Conservation (phyloP, 2,329 filamentous ascomycete species). For the Xylariales sp. region DNA sequence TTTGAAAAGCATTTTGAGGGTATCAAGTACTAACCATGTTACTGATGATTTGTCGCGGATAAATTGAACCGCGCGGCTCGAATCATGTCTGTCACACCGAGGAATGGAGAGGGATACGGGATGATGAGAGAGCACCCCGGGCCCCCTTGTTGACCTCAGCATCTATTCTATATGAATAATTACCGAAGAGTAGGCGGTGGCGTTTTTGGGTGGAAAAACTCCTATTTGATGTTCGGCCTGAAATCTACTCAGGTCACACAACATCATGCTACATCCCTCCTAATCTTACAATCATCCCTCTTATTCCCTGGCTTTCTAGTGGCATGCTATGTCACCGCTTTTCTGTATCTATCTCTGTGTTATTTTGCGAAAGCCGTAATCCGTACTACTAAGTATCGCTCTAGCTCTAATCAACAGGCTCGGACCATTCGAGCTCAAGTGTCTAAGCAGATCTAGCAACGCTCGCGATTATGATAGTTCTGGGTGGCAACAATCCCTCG, state of each 20-base stretch:
- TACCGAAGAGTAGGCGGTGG: constrained; percentile 1
- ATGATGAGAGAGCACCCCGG: background rate
- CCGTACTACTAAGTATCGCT: background rate
- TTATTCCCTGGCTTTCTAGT: background rate
- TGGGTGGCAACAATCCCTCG: background rate
- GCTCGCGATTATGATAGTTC: background rate
- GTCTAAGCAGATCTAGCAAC: background rate
- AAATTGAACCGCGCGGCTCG: constrained; percentile 7
- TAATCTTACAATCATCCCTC: constrained; percentile 17
- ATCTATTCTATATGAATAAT: background rate
- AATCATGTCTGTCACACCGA: background rate
- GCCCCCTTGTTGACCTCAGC: background rate
- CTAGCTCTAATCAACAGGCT: background rate
- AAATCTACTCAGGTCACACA: constrained; percentile 13
- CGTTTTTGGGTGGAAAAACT: constrained; percentile 13
- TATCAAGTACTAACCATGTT: constrained; percentile 32
- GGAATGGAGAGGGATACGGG: background rate
- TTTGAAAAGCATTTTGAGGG: constrained; percentile 45
- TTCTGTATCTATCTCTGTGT: background rate
- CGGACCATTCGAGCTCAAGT: background rate
- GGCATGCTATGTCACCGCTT: background rate
- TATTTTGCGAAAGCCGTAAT: background rate
- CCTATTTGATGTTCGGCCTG: background rate
- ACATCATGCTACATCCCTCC: constrained; percentile 13
- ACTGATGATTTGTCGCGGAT: constrained; percentile 7